phyloP scores from a whole-genome alignment of 148 eudicot species.

The Fagopyrum esculentum region DNA sequence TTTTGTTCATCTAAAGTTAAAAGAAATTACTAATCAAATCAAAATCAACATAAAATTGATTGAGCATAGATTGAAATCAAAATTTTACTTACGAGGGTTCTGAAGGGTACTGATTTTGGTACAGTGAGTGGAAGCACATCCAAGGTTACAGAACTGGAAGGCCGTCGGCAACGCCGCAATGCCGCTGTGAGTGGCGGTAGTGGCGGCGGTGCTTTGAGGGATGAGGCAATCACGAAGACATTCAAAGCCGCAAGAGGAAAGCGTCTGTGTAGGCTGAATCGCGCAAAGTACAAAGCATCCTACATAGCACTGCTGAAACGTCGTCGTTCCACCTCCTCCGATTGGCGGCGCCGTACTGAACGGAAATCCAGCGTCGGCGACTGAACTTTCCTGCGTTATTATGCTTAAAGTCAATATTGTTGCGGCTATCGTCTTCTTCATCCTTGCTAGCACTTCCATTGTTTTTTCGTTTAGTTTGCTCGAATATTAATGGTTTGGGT shows the following conservation, averaged over 20 bases:
- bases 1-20: neutral
- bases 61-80: no score
- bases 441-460: neutral
- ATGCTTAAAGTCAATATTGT: neutral
- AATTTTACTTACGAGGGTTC: slow-evolving; percentile 23
- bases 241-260: slow-evolving; percentile 37
- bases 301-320: slow-evolving; percentile 37
- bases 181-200: neutral
- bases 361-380: neutral
- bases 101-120: slow-evolving; percentile 29
- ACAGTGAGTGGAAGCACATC: slow-evolving; percentile 40
- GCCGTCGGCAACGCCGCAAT: slow-evolving; percentile 1
- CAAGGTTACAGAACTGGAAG: slow-evolving; percentile 37
- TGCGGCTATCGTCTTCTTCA: neutral
- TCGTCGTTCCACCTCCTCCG: neutral
- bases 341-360: neutral
- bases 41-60: no score
- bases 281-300: slow-evolving; percentile 40
- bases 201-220: slow-evolving; percentile 15
- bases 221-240: slow-evolving; percentile 37
- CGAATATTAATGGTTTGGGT: neutral
- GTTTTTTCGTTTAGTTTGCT: neutral
- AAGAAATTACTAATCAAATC: no score
- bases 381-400: neutral
- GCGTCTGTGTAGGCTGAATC: slow-evolving; percentile 36